Percentiles rank a stretch among this genome's conserved stretches.
phyloP scores from a whole-genome alignment of 2,329 filamentous ascomycete species.

The Epichloe scottii region DNA sequence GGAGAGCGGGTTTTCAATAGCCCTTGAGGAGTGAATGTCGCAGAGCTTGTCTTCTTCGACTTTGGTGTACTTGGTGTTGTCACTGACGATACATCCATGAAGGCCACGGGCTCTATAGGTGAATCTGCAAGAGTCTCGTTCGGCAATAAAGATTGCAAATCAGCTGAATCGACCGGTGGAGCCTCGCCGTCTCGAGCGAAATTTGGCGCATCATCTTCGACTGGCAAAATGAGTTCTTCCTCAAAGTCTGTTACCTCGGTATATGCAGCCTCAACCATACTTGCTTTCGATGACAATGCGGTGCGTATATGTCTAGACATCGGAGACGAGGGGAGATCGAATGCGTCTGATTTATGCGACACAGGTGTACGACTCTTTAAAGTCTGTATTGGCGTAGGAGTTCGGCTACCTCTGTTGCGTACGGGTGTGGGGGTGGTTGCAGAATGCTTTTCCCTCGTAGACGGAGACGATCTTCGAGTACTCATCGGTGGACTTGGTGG shows the following conservation, averaged over 20 bases:
- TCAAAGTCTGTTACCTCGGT: neutral
- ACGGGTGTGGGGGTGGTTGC: neutral
- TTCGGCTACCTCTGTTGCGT: neutral
- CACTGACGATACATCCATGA: neutral
- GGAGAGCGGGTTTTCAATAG: neutral
- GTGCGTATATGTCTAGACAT: neutral
- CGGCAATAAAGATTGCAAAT: neutral
- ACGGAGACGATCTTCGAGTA: neutral
- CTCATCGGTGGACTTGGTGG: conserved; percentile 3
- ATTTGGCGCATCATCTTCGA: neutral
- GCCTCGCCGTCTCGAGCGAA: neutral
- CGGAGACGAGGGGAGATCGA: conserved; percentile 6
- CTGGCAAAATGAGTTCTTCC: neutral
- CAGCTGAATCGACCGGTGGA: neutral
- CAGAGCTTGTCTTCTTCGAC: neutral
- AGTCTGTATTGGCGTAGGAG: neutral
- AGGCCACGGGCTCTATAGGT: neutral
- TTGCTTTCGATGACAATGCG: neutral
- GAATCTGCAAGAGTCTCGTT: neutral
- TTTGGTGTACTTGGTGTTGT: neutral
- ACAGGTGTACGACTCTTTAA: neutral
- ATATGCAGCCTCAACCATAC: neutral
- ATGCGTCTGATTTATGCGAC: neutral
- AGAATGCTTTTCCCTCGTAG: neutral
- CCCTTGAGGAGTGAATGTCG: neutral